Evolutionary conservation across 805 yeast genomes (phyloP), one percentile per base, ranked within the genome.

Genomic region (Barnettozyma botsteinii): DNA sequence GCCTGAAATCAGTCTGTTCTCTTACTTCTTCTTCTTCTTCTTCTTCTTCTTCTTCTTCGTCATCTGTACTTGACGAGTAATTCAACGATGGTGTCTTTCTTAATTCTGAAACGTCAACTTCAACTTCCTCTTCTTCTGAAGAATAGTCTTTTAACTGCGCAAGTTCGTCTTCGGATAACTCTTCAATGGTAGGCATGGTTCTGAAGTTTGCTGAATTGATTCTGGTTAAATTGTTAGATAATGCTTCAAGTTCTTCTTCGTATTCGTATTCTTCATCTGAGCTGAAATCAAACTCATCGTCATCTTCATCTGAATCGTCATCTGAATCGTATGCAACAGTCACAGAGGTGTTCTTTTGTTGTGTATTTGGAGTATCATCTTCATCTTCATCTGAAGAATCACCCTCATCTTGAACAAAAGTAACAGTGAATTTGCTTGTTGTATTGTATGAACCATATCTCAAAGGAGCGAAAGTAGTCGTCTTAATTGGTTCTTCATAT

Each of bases 141-240:
- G 26, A 37, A 15, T 39, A 35, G 6, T 33, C 39, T 21, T 43
- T 50, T 23, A 49, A 15, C 8, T 46, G 47, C 7, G 51, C 50
- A 14, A 48, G 25, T 14, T 54, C 59, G 8, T 37, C 37, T 21
- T 51, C 56, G 4, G 40, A 24, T 30, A 47, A 14, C 34, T 54
- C 59, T 15, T 50, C 53, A 24, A 50, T 47, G 9, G 55, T 48
- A 29, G 56, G 56, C 42, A 54, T 33, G n/a, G 41, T 30, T 50
- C 54, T 52, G 40, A 48, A 53, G 8, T 28, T 39, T 12, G 30
- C 9, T n/a, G 36, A 14, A 4, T 20, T 10, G 4, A 34, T 33
- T 31, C 38, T 35, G 9, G 22, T 30, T 12, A 39, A 17, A 4
- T 17, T 38, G 7, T 40, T 30, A n/a, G 35, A 36, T 18, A 42